Percentiles rank a stretch among this genome's conserved stretches.
Evolutionary conservation across 2,329 filamentous ascomycete species (phyloP).

Genomic region (Aureobasidium melanogenum): DNA sequence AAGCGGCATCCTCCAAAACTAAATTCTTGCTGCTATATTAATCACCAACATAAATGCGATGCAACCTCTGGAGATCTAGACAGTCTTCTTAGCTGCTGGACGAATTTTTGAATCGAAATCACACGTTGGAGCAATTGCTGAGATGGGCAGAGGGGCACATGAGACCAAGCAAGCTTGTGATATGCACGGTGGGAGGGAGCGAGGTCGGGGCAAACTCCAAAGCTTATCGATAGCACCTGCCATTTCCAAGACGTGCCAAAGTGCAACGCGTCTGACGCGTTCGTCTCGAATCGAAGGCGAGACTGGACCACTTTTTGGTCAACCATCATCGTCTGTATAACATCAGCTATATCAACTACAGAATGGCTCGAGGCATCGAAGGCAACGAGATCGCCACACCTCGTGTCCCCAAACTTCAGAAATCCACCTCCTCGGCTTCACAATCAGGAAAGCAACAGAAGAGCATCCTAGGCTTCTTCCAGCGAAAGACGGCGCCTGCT

Average conservation of each 20-base stretch:
- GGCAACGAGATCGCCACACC: constrained; percentile 39
- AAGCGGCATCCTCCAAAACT: too few relatives aligned
- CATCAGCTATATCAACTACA: not conserved
- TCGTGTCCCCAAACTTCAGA: constrained; percentile 34
- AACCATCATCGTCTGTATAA: not conserved
- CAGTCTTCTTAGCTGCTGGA: too few relatives aligned
- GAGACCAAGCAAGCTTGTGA: too few relatives aligned
- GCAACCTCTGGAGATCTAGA: too few relatives aligned
- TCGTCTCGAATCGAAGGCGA: not conserved
- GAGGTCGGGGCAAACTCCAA: not conserved
- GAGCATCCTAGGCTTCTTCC: constrained; percentile 73
- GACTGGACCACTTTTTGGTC: not conserved
- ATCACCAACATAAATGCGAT: too few relatives aligned
- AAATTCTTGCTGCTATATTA: too few relatives aligned
- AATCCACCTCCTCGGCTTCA: constrained; percentile 34
- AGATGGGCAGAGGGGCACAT: not conserved
- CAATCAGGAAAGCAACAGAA: constrained; percentile 48
- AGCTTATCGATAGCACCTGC: constrained; percentile 9
- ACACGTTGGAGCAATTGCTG: too few relatives aligned
- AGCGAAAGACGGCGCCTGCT: constrained; percentile 41
- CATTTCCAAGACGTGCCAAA: not conserved
- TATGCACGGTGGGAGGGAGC: not conserved
- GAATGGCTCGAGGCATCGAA: constrained; percentile 38
- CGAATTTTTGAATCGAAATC: too few relatives aligned
- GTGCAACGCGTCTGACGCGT: constrained; percentile 4